Evolutionary conservation across 116 monocot genomes (phyloP), one percentile per base, ranked within the genome.

Genomic region (Cymodocea nodosa): DNA sequence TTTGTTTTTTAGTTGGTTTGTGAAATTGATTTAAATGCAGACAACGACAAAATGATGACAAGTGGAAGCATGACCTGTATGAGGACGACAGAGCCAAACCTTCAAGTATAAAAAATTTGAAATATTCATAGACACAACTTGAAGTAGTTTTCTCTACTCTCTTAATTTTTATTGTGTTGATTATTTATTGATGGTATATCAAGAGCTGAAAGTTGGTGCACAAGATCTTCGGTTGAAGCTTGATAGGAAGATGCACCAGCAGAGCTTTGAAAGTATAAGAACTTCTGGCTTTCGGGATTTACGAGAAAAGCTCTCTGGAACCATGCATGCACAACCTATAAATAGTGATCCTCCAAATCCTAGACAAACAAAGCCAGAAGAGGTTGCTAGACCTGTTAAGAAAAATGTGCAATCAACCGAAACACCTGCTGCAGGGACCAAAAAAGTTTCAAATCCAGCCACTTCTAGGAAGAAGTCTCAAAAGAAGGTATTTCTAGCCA

Each of bases 41-140:
- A 73, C 74, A 73, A 51, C 77, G 79, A 3, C 81, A 71, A 59
- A 70, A 51, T 72, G 85, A 90, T 70, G 80, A 74, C 24, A 90
- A 69, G 64, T 85, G 85, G 89, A 85, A 82, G 61, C 81, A 79
- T 70, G 83, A 85, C 69, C 81, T 85, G 59, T 85, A 73, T 52
- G 52, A 71, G 50, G 83, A 78, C 15, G 65, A 48, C n/a, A 69
- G 64, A 55, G 50, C 77, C 67, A 73, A 77, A 68, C 30, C 60
- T 73, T 77, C 81, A 83, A 85, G 90, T 90, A 74, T 48, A 56
- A 36, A 15, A 9, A 20, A 24, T 17, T 50, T 14, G 19, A 55
- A 23, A 52, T 60, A 74, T 52, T 6, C 12, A 15, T 50, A 40
- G 10, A 25, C 10, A 52, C 35, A 39, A 20, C 12, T 0, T 68